Percentiles rank a stretch among this genome's conserved stretches.
These are phyloP conservation scores for Tulasnella calospora DNA, from an alignment of 768 basidiomycete species.

Conservation along the genomic window DNA sequence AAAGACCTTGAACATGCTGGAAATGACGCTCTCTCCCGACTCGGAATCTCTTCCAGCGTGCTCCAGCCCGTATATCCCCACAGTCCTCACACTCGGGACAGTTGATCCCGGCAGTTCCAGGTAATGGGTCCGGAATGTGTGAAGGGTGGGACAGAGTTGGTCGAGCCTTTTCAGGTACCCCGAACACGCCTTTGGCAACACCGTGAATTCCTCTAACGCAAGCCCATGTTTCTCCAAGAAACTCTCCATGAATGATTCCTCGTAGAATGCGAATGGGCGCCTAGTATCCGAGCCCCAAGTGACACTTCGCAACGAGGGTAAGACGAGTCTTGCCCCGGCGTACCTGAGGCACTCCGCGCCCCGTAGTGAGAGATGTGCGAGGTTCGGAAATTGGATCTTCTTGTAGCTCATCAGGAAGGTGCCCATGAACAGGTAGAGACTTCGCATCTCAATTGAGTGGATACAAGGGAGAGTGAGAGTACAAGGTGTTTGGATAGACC, in stretches of 20 bases:
- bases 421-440: not conserved
- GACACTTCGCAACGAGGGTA: not conserved
- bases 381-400: not conserved
- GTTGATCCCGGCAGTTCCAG: not conserved
- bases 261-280: not conserved
- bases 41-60: not conserved
- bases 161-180: too few species aligned
- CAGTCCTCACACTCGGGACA: too few species aligned
- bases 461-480: not conserved
- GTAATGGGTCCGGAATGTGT: not conserved
- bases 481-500: too few species aligned
- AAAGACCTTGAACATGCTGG: not conserved
- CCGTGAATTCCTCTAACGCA: not conserved
- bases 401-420: not conserved
- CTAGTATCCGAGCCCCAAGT: not conserved
- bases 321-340: too few species aligned
- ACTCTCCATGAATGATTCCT: not conserved
- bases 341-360: not conserved
- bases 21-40: not conserved
- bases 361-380: not conserved
- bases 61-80: not conserved
- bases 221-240: too few species aligned
- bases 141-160: too few species aligned
- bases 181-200: not conserved
- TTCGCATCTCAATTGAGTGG: not conserved